Evolutionary conservation across 768 basidiomycete species (phyloP), one percentile per base, ranked within the genome.

Genomic region (Trametes sanguinea): DNA sequence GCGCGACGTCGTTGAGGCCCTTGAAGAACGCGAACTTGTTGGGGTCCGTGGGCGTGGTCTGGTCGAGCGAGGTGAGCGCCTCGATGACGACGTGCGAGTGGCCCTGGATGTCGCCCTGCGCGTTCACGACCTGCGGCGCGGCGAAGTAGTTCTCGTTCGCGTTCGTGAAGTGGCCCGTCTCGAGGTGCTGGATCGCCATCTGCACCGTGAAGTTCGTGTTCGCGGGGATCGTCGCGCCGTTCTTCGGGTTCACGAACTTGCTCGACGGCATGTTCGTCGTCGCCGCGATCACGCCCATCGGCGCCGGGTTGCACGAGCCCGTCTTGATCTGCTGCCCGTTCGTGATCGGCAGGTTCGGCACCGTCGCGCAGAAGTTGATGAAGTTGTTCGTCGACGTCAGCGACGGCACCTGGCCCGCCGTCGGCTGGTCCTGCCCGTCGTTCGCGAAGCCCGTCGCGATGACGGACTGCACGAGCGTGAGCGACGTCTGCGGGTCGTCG

Each of bases 1-100:
- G 73, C 13, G 83, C 78, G 0, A 76, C 76, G 10, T 60, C 67
- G 71, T 78, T 82, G 63, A 78, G 74, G 64, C 76, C 87, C 81
- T 85, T 84, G 83, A 89, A 89, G 77, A 87, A 88, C 29, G 76
- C 77, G 66, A 89, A 89, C 47, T 73, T 74, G 55, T 69, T 74
- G 6, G 85, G 81, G 71, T 87, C 76, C 42, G 79, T 77, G 32
- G 79, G 71, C 1, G 68, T 69, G 17, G 79, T 80, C 59, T 78
- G 75, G 14, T 70, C 70, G 42, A 86, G 65, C 10, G 80, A 76
- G 51, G 66, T 50, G 67, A 87, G 69, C 62, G 60, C 40, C 71
- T 87, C 79, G 62, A 87, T 71, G 48, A 82, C 81, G 67, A 87
- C 74, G 75, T 87, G 85, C 10, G 78, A 78, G 76, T 85, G 84